These are phyloP conservation scores for Pelargonium nanum DNA, from an alignment of 345 rosid species.

Conservation along the genomic window DNA sequence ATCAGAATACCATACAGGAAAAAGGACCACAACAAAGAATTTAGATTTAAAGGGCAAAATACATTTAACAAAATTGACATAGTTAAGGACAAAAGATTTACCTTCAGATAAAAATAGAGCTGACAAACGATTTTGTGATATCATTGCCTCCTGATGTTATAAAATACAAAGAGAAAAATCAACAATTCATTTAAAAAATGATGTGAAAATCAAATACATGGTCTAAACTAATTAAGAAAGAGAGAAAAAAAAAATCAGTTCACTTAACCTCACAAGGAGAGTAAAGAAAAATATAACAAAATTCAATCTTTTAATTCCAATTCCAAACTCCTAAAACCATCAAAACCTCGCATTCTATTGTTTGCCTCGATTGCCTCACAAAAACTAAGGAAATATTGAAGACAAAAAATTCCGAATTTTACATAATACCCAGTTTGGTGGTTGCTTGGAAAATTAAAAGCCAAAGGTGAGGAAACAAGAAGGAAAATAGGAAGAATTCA, in stretches of 20 bases:
- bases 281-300: slow-evolving; percentile 20
- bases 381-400: neutral
- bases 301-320: neutral
- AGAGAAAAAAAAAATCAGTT: too few species aligned
- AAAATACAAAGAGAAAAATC: neutral
- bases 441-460: too few species aligned
- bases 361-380: neutral
- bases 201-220: too few species aligned
- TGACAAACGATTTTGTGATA: slow-evolving; percentile 47
- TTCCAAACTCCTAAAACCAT: neutral
- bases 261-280: slow-evolving; percentile 16
- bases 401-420: neutral
- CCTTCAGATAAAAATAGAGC: slow-evolving; percentile 63
- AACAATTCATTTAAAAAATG: neutral
- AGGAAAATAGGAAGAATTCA: too few species aligned
- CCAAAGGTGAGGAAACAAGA: too few species aligned
- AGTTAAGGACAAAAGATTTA: slow-evolving; percentile 6
- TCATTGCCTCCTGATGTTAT: slow-evolving; percentile 31
- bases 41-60: neutral
- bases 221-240: slow-evolving; percentile 1
- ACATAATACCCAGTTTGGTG: too few species aligned
- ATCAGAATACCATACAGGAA: neutral
- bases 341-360: neutral
- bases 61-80: neutral
- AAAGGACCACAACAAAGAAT: neutral